Percentiles rank a stretch among this genome's conserved stretches.
Evolutionary conservation across 1,284 basidiomycete genomes (phyloP).

Genomic region (Austroboletus niveus): DNA sequence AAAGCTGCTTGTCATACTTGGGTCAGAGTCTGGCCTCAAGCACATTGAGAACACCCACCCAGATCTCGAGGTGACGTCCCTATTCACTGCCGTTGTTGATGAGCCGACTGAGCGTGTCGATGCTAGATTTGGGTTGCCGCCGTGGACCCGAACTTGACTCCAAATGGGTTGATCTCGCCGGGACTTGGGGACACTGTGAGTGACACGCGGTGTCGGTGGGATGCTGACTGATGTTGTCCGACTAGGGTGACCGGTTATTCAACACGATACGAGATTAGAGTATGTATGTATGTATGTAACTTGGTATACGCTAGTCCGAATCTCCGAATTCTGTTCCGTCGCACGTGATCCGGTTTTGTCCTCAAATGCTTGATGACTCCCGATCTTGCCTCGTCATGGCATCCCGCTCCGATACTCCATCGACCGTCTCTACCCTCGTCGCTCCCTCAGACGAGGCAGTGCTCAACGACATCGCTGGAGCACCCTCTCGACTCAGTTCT

Average conservation of each 20-base stretch:
- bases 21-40: slow-evolving; percentile 71
- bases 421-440: slow-evolving; percentile 20
- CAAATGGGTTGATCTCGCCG: slow-evolving; percentile 75
- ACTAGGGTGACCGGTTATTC: slow-evolving; percentile 65
- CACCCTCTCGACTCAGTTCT: slow-evolving; percentile 40
- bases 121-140: slow-evolving; percentile 80
- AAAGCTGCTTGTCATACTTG: slow-evolving; percentile 84
- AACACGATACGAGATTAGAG: slow-evolving; percentile 48
- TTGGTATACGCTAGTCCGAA: no score
- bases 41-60: slow-evolving; percentile 70
- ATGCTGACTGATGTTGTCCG: neutral
- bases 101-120: slow-evolving; percentile 1
- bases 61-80: slow-evolving; percentile 66
- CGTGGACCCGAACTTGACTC: slow-evolving; percentile 72
- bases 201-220: slow-evolving; percentile 7
- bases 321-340: slow-evolving; percentile 6
- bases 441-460: slow-evolving; percentile 17
- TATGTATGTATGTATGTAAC: neutral
- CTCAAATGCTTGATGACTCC: no score
- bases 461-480: slow-evolving; percentile 8
- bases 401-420: slow-evolving; percentile 4
- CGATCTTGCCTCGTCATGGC: slow-evolving; percentile 15
- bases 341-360: slow-evolving; percentile 22
- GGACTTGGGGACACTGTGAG: slow-evolving; percentile 87
- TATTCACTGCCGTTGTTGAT: neutral